Evolutionary conservation across 139 green algal genomes (phyloP).

Genomic region (Trebouxia sp.): DNA sequence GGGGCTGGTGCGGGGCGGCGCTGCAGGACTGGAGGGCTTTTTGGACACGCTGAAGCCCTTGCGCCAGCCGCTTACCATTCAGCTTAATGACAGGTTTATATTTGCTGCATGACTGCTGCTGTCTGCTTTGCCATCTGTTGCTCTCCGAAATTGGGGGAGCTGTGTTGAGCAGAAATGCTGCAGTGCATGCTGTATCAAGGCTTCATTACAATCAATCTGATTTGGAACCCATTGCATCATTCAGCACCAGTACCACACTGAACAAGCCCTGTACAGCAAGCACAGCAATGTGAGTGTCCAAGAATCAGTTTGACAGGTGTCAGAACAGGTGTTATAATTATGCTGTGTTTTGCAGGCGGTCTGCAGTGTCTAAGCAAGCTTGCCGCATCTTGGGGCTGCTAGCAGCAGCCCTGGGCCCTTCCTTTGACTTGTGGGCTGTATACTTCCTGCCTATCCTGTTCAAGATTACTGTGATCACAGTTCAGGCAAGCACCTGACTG

Average conservation of each 20-base stretch:
- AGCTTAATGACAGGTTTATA: slow-evolving; percentile 43
- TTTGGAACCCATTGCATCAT: no score
- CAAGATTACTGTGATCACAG: slow-evolving; percentile 76
- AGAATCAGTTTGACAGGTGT: background rate
- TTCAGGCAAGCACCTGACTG: slow-evolving; percentile 72
- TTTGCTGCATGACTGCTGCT: no score
- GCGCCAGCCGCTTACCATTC: slow-evolving; percentile 38
- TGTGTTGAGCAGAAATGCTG: no score
- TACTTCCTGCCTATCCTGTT: slow-evolving; percentile 68
- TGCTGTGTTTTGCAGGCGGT: slow-evolving; percentile 26
- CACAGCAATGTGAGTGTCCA: background rate
- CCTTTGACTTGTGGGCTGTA: slow-evolving; percentile 56
- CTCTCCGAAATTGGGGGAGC: no score
- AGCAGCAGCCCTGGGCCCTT: slow-evolving; percentile 48
- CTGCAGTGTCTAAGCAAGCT: slow-evolving; percentile 36
- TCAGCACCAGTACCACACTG: no score
- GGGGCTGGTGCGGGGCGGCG: slow-evolving; percentile 63
- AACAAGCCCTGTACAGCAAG: no score
- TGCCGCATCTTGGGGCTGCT: slow-evolving; percentile 68
- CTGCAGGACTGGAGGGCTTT: slow-evolving; percentile 45
- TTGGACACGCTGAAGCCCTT: slow-evolving; percentile 46
- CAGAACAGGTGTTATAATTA: slow-evolving; percentile 10
- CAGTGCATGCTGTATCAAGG: no score
- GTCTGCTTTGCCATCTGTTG: no score
- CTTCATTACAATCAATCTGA: no score